Evolutionary conservation across 2,329 filamentous ascomycete genomes (phyloP).

Genomic region (Fusarium subtropicale): DNA sequence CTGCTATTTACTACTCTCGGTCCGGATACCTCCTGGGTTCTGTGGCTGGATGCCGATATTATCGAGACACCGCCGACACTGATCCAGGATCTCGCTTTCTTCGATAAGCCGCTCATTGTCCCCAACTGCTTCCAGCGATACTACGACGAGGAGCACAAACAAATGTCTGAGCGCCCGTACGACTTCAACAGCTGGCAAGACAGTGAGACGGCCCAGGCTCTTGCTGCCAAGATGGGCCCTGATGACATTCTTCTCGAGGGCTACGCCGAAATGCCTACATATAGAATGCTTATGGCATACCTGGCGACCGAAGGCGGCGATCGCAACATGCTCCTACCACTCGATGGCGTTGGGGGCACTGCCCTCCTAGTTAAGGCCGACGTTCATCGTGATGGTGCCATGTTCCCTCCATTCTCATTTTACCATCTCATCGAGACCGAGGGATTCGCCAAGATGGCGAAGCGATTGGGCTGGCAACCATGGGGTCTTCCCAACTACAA

Average conservation of each 20-base stretch:
- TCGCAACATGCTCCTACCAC: constrained; percentile 71
- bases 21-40: constrained; percentile 91
- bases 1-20: constrained; percentile 95
- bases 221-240: constrained; percentile 83
- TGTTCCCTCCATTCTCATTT: constrained; percentile 97
- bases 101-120: constrained; percentile 91
- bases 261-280: constrained; percentile 92
- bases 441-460: constrained; percentile 97
- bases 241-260: constrained; percentile 96
- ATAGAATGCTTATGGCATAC: constrained; percentile 90
- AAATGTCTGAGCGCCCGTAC: constrained; percentile 83
- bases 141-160: constrained; percentile 74
- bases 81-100: constrained; percentile 89
- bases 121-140: constrained; percentile 96
- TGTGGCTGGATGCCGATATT: constrained; percentile 95
- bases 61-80: constrained; percentile 85
- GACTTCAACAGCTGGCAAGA: constrained; percentile 99
- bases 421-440: constrained; percentile 98
- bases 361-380: constrained; percentile 95
- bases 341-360: constrained; percentile 95
- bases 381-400: constrained; percentile 95
- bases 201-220: constrained; percentile 78
- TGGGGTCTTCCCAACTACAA: constrained; percentile 97
- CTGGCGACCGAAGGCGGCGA: constrained; percentile 72
- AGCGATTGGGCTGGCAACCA: constrained; percentile 84